Evolutionary conservation across 73 alveolate genomes (phyloP).

Genomic region (Symbiodinium pilosum): DNA sequence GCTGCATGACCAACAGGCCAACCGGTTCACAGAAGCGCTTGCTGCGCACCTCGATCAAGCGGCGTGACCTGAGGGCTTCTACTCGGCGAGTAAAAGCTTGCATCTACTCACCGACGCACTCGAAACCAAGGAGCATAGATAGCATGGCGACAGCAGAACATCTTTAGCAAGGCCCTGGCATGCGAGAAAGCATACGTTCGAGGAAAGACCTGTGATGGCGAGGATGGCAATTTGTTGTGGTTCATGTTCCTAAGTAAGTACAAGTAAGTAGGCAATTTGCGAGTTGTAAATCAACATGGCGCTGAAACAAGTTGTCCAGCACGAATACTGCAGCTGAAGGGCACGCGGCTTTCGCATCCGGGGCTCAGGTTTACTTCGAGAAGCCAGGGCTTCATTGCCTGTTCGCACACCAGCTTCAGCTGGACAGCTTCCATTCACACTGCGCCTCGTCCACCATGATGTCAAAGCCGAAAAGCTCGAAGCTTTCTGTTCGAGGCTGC

Average conservation of each 20-base stretch:
- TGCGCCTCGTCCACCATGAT: constrained; percentile 74
- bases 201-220: constrained; percentile 19
- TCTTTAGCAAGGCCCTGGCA: not conserved
- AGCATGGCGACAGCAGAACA: not conserved
- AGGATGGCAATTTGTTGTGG: not conserved
- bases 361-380: constrained; percentile 94
- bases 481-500: constrained; percentile 77
- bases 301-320: not conserved
- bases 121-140: no score
- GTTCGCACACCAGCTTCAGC: not conserved
- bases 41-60: constrained; percentile 1
- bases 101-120: no score
- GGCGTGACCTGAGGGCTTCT: not conserved
- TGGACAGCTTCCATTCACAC: not conserved
- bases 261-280: no score
- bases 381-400: constrained; percentile 84
- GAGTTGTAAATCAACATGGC: no score
- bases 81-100: no score
- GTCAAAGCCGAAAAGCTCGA: constrained; percentile 85
- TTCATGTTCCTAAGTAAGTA: no score
- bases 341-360: constrained; percentile 78
- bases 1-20: no score
- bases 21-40: not conserved
- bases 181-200: constrained; percentile 62
- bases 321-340: not conserved